phyloP scores from a whole-genome alignment of 108 stramenopile species.

The Fistulifera pelliculosa region DNA sequence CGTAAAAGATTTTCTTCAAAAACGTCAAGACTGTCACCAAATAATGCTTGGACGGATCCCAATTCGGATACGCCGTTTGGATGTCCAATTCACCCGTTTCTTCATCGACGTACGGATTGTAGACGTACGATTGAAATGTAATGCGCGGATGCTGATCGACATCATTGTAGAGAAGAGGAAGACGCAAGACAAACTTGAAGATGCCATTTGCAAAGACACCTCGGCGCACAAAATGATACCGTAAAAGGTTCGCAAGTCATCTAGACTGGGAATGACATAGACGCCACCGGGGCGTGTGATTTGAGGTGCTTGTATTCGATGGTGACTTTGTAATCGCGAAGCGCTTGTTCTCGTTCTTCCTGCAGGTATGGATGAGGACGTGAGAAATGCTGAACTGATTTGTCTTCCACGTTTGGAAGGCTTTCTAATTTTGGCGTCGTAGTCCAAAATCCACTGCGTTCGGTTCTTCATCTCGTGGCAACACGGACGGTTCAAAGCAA shows the following conservation, averaged over 20 bases:
- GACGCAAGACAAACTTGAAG: constrained; percentile 85
- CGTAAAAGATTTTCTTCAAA: constrained; percentile 94
- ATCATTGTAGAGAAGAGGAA: constrained; percentile 86
- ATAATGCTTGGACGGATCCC: constrained; percentile 86
- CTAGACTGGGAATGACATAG: constrained; percentile 77
- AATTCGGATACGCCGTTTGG: constrained; percentile 58
- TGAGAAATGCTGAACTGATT: no score
- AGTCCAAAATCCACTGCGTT: no score
- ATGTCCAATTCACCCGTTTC: constrained; percentile 81
- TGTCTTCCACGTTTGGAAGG: no score
- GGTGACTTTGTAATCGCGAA: constrained; percentile 89
- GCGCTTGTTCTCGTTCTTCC: constrained; percentile 77
- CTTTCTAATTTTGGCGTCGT: no score
- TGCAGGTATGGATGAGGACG: no score
- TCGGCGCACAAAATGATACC: constrained; percentile 89
- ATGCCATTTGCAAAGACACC: constrained; percentile 87
- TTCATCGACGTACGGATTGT: constrained; percentile 85
- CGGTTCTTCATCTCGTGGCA: no score
- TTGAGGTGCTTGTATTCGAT: constrained; percentile 95
- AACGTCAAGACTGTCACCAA: constrained; percentile 90
- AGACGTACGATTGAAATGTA: constrained; percentile 71
- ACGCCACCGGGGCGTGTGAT: constrained; percentile 89
- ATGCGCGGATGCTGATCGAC: constrained; percentile 70
- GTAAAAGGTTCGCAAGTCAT: constrained; percentile 74
- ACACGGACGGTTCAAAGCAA: no score